phyloP scores from a whole-genome alignment of 805 yeast genomes.

The Schwanniomyces pseudopolymorphus region DNA sequence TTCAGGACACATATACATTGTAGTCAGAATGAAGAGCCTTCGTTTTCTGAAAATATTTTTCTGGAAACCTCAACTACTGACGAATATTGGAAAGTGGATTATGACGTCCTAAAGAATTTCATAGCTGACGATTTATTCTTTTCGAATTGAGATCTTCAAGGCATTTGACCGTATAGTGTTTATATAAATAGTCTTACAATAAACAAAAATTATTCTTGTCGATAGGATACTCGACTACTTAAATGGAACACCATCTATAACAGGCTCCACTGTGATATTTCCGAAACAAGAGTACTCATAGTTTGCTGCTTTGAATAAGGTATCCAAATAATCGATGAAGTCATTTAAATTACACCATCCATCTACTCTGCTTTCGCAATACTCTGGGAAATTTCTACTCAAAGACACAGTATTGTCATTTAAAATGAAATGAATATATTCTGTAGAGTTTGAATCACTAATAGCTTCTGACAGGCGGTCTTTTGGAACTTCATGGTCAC shows the following conservation, averaged over 20 bases:
- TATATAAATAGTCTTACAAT: too few species aligned
- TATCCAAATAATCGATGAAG: too few species aligned
- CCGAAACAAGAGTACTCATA: not conserved
- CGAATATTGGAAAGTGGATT: not conserved
- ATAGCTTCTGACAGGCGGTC: not conserved
- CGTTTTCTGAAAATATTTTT: not conserved
- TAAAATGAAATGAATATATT: too few species aligned
- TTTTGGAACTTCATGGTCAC: not conserved
- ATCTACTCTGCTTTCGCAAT: not conserved
- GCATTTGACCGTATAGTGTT: too few species aligned
- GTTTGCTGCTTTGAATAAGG: not conserved
- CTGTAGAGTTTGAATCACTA: not conserved
- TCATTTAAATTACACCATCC: not conserved
- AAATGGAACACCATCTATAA: not conserved
- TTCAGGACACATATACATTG: not conserved
- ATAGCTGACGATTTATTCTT: not conserved
- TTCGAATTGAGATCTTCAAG: too few species aligned
- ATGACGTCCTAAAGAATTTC: not conserved
- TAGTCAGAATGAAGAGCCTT: not conserved
- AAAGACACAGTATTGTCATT: not conserved
- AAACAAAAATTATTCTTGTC: too few species aligned
- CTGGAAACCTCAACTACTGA: not conserved
- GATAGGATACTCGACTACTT: too few species aligned
- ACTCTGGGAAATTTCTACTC: too few species aligned
- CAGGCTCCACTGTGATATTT: not conserved